Percentiles rank a stretch among this genome's conserved stretches.
Evolutionary conservation across 441 rosid species (phyloP).

Genomic region (Arabidopsis hybrid): DNA sequence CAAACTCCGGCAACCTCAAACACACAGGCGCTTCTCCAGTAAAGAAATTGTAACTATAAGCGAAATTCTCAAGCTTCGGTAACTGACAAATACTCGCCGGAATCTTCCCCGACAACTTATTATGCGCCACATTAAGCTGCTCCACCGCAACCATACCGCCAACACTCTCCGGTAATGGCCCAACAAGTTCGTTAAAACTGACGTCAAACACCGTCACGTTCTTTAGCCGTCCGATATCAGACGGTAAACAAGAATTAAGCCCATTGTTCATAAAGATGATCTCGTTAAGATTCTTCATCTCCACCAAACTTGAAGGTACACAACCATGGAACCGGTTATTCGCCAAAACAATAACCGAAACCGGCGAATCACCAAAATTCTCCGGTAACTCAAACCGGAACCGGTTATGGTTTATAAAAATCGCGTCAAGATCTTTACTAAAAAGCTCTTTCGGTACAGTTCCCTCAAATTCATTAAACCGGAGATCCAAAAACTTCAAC

Average conservation of each 20-base stretch:
- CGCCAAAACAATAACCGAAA: slow-evolving; percentile 83
- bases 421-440: slow-evolving; percentile 84
- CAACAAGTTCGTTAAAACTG: slow-evolving; percentile 69
- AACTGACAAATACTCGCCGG: slow-evolving; percentile 71
- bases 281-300: slow-evolving; percentile 84
- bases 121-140: slow-evolving; percentile 85
- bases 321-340: slow-evolving; percentile 87
- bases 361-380: slow-evolving; percentile 88
- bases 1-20: slow-evolving; percentile 55
- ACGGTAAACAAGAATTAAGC: slow-evolving; percentile 76
- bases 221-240: slow-evolving; percentile 65
- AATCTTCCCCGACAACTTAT: slow-evolving; percentile 69
- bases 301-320: slow-evolving; percentile 79
- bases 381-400: slow-evolving; percentile 76
- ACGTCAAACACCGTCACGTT: slow-evolving; percentile 85
- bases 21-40: slow-evolving; percentile 82
- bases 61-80: slow-evolving; percentile 74
- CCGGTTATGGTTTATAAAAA: slow-evolving; percentile 86
- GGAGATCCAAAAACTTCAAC: slow-evolving; percentile 85
- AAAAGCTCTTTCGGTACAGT: slow-evolving; percentile 77
- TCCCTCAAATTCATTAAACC: slow-evolving; percentile 93
- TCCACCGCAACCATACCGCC: slow-evolving; percentile 72
- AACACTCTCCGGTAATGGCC: slow-evolving; percentile 69
- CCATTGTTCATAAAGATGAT: slow-evolving; percentile 79
- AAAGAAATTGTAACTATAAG: slow-evolving; percentile 75